Conservation (phyloP, 2,329 filamentous ascomycete genomes). For the Huntiella omanensis region DNA sequence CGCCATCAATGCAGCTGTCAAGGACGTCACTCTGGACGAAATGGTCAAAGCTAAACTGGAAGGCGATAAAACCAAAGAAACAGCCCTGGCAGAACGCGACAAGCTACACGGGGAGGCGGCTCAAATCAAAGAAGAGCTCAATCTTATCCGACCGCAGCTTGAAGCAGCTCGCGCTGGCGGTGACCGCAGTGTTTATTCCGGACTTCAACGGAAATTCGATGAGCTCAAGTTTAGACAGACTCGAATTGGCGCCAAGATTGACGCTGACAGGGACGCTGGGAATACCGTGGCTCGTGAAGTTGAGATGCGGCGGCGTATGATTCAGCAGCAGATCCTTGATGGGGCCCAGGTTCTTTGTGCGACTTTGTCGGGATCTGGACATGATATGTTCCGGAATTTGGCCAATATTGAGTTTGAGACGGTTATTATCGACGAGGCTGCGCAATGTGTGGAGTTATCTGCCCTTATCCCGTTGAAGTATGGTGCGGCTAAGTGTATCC, state of each 20-base stretch:
- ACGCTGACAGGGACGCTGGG: slow-evolving; percentile 70
- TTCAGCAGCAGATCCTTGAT: slow-evolving; percentile 83
- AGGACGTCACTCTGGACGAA: slow-evolving; percentile 84
- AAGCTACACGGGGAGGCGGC: slow-evolving; percentile 44
- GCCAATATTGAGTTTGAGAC: slow-evolving; percentile 95
- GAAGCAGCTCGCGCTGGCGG: slow-evolving; percentile 43
- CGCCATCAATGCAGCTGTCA: slow-evolving; percentile 74
- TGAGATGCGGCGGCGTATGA: slow-evolving; percentile 64
- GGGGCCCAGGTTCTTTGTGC: slow-evolving; percentile 85
- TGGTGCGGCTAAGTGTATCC: slow-evolving; percentile 86
- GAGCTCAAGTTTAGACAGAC: slow-evolving; percentile 57
- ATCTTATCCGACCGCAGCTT: slow-evolving; percentile 49
- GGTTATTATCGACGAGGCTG: slow-evolving; percentile 93
- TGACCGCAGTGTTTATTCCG: slow-evolving; percentile 28
- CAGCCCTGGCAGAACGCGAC: slow-evolving; percentile 35
- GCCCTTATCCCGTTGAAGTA: slow-evolving; percentile 95
- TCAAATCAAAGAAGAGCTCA: slow-evolving; percentile 51
- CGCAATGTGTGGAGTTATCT: slow-evolving; percentile 93
- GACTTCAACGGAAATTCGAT: slow-evolving; percentile 59
- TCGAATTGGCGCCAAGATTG: slow-evolving; percentile 61
- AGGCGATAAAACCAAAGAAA: slow-evolving; percentile 37
- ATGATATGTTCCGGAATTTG: slow-evolving; percentile 90
- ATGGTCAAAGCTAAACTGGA: slow-evolving; percentile 60
- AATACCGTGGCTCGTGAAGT: slow-evolving; percentile 65
- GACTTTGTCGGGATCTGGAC: slow-evolving; percentile 84